These are phyloP conservation scores for Phytopythium oedochilum DNA, from an alignment of 352 stramenopile species.

Conservation along the genomic window DNA sequence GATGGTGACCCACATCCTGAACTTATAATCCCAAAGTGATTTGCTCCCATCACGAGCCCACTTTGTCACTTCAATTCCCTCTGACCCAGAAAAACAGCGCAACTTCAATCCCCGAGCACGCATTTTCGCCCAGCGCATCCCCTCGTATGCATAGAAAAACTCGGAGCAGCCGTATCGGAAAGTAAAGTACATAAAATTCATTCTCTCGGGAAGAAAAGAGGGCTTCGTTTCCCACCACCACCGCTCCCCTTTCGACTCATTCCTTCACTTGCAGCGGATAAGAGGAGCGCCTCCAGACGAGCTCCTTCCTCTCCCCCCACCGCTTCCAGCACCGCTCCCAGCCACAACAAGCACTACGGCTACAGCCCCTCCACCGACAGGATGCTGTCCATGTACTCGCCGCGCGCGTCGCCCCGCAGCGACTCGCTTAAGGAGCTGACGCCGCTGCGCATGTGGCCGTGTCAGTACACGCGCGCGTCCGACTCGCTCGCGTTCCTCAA, in stretches of 20 bases:
- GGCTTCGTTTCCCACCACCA: neutral
- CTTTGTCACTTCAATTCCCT: too few relatives aligned
- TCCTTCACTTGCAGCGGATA: neutral
- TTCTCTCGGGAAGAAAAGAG: neutral
- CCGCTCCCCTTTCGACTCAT: neutral
- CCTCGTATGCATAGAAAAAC: neutral
- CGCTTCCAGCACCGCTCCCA: too few relatives aligned
- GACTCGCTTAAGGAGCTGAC: conserved; percentile 23
- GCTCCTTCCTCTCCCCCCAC: too few relatives aligned
- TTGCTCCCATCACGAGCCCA: too few relatives aligned
- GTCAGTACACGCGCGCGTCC: conserved; percentile 31
- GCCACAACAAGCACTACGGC: too few relatives aligned
- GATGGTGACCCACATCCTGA: too few relatives aligned
- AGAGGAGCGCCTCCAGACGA: neutral
- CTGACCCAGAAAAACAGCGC: too few relatives aligned
- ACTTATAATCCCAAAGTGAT: too few relatives aligned
- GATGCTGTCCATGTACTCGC: conserved; percentile 5
- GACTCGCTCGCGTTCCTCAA: conserved; percentile 34
- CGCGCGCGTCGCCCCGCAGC: conserved; percentile 9
- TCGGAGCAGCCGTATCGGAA: neutral
- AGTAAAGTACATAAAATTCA: too few relatives aligned
- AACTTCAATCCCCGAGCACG: too few relatives aligned
- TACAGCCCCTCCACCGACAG: neutral
- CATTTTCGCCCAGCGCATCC: neutral
- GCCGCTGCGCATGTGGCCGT: conserved; percentile 36